Conservation (phyloP, 2,329 filamentous ascomycete species). For the Xylariaceae sp. region DNA sequence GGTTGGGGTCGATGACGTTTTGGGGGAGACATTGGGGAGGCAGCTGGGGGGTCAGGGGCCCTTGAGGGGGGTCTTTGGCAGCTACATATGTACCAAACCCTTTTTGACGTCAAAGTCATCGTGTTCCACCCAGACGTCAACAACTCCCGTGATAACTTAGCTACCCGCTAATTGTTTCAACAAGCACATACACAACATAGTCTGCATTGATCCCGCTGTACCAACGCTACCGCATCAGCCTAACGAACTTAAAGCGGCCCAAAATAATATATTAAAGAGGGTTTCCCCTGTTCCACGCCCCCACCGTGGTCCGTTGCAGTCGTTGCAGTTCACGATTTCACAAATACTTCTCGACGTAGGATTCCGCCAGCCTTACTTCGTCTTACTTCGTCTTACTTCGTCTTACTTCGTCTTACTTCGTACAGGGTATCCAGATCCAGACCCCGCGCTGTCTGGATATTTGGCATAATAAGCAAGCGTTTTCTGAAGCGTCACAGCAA, state of each 20-base stretch:
- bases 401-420: no score
- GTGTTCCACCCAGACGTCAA: neutral
- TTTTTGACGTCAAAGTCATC: constrained; percentile 28
- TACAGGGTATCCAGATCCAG: constrained; percentile 10
- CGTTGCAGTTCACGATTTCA: constrained; percentile 2
- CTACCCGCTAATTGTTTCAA: neutral
- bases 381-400: no score
- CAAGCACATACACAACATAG: neutral
- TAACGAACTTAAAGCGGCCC: neutral
- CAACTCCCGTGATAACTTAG: neutral
- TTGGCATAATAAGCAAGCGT: constrained; percentile 1
- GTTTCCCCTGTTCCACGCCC: neutral
- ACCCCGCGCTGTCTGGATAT: constrained; percentile 4
- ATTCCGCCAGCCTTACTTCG: constrained; percentile 8
- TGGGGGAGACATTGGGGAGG: constrained; percentile 19
- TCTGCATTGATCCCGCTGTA: no score
- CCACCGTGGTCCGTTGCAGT: neutral
- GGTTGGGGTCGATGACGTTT: constrained; percentile 30
- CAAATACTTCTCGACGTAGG: constrained; percentile 9
- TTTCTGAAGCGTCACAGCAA: constrained; percentile 18
- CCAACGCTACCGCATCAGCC: neutral
- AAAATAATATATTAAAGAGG: neutral
- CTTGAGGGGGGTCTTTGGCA: no score
- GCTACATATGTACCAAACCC: constrained; percentile 1
- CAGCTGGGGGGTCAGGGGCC: no score